Base-by-base conservation (phyloP, 1,139 yeast species). In the Kodamaea fungicola region DNA sequence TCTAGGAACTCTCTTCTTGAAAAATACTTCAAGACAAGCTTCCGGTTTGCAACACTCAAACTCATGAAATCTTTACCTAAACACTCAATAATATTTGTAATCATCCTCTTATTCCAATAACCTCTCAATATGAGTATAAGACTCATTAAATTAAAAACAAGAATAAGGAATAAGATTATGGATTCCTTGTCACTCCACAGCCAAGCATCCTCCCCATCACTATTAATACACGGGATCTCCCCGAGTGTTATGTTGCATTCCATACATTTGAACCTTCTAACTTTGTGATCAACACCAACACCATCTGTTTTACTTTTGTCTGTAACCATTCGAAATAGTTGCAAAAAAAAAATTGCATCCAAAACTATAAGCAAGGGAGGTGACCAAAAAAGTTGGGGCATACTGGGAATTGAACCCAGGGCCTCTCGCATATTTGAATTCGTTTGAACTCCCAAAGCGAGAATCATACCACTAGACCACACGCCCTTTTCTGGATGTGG, bases 401-500 rank as follows among this genome's bases (percentile, higher is more conserved):
- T 33, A 33, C 46, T 42, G 46, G 45, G 46, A 43, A 43, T 43
- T 43, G 46, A 43, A 43, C 46, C 45, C 46, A 42, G 46, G 46
- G 40, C 46, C 46, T 43, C 46, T 40, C 46, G 46, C 46, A 42
- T 32, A 38, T 33, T 42, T 33, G 44, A 26, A 12, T 23, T 6
- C 26, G 9, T 8, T 8, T 4, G 10, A 6, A 23, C 10, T 40
- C 61, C 61, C 61, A 54, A 55, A 55, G 60, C 61, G 61, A 55
- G 60, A 55, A 55, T 56, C 61, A 55, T 56, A 55, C 60, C 60
- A 56, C 61, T 55, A 55, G 60, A 56, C 61, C 61, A 56, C 59
- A 55, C 60, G 60, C 61, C 52, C 52, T 9, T 31, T 31, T 24
- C 27, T 9, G 12, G n/a, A n/a, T n/a, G n/a, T n/a, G n/a, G n/a